phyloP scores from a whole-genome alignment of 176 grass and related monocot species.

The sorghum (Sorghum bicolor) region Sorghum_bicolor_NCBIv3 NC_012876.2:63747501-63748000 shows the following conservation, averaged over 20 bases:
- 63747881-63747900: background rate
- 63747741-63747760: background rate
- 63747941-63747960: slow-evolving; percentile 95
- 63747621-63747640: background rate
- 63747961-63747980: slow-evolving; percentile 87
- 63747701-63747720: slow-evolving; percentile 27
- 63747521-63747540: background rate
- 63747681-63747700: background rate
- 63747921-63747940: slow-evolving; percentile 86
- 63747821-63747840: slow-evolving; percentile 1
- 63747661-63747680: background rate
- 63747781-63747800: background rate
- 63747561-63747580: background rate
- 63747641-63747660: background rate
- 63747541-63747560: background rate
- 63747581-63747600: slow-evolving; percentile 13
- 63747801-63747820: background rate
- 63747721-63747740: background rate
- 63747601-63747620: background rate
- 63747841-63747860: background rate
- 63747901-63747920: background rate
- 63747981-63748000: slow-evolving; percentile 96
- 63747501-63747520: slow-evolving; percentile 10
- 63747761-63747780: slow-evolving; percentile 6
- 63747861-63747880: background rate